A percentile compares a stretch with the other conserved stretches of the same genome.
Conservation (phyloP, 495 filamentous ascomycete species). For the Talaromyces liani region DNA sequence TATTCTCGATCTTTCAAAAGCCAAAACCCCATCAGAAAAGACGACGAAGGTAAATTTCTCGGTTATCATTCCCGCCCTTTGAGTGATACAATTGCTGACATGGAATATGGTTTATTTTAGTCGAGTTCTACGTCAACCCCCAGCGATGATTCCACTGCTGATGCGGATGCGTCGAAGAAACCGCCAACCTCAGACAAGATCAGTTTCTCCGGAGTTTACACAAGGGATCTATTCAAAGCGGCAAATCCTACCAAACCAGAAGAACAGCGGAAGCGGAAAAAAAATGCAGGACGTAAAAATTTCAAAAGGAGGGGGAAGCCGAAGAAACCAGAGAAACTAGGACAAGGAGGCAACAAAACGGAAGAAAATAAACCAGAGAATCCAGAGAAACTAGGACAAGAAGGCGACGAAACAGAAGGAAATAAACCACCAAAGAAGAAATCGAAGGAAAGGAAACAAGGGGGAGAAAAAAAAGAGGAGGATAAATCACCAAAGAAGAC, state of each 20-base stretch:
- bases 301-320: neutral
- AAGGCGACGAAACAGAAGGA: neutral
- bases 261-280: neutral
- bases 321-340: neutral
- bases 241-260: neutral
- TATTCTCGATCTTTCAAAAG: neutral
- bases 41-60: neutral
- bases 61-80: neutral
- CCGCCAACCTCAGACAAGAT: neutral
- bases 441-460: neutral
- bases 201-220: neutral
- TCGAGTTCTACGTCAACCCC: neutral
- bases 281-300: neutral
- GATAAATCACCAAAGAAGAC: neutral
- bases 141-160: neutral
- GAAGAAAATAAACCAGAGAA: neutral
- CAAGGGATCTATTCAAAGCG: slow-evolving; percentile 2
- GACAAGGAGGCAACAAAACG: neutral
- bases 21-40: neutral
- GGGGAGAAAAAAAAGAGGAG: neutral
- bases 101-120: neutral
- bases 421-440: neutral
- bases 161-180: neutral
- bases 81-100: neutral
- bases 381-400: neutral